Conservation (phyloP, 2,329 filamentous ascomycete species). For the Exserohilum turcica region DNA sequence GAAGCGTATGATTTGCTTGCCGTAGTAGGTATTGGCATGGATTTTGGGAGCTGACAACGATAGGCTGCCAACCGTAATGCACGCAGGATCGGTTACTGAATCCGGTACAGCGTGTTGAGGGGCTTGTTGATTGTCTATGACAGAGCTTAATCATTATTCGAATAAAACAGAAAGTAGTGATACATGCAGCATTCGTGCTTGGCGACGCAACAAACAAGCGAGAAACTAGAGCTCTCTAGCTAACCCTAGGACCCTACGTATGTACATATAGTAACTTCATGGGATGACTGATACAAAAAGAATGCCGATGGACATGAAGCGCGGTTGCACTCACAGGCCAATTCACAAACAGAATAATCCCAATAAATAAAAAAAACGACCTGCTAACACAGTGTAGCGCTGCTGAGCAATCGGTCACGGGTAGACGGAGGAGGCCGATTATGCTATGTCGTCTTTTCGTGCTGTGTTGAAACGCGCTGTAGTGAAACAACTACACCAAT, state of each 20-base stretch:
- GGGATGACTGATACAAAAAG: not conserved
- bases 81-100: not conserved
- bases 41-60: not conserved
- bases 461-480: conserved; percentile 87
- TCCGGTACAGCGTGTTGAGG: too few relatives aligned
- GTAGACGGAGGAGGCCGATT: not conserved
- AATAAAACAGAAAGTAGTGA: not conserved
- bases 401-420: not conserved
- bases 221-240: not conserved
- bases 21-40: not conserved
- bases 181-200: not conserved
- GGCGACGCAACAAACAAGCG: not conserved
- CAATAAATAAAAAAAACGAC: not conserved
- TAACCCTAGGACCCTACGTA: not conserved
- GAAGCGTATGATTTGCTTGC: not conserved
- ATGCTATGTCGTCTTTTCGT: conserved; percentile 80
- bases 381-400: not conserved
- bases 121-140: not conserved
- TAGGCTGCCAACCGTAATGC: not conserved
- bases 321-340: not conserved
- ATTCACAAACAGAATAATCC: not conserved
- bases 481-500: conserved; percentile 75
- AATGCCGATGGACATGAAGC: not conserved
- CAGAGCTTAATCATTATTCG: not conserved
- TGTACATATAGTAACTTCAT: not conserved